Percentiles rank a stretch among this genome's conserved stretches.
Conservation (phyloP, 352 stramenopile species). For the Pythium oligandrum region DNA sequence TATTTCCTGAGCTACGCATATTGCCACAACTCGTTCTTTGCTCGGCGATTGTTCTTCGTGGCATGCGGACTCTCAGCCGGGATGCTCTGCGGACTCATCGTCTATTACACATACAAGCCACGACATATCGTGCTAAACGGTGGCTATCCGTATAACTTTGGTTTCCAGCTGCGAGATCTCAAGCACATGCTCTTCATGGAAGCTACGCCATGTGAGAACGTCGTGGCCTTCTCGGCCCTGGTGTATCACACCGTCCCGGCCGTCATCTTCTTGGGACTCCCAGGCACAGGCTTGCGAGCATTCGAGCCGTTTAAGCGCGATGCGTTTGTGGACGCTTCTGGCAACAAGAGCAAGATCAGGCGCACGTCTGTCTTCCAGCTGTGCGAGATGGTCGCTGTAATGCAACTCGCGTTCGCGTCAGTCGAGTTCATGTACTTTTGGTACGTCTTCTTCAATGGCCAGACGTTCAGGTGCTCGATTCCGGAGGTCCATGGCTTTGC, state of each 20-base stretch:
- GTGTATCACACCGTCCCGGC: constrained; percentile 61
- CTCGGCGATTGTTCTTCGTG: constrained; percentile 44
- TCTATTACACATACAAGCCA: constrained; percentile 75
- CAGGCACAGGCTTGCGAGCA: constrained; percentile 41
- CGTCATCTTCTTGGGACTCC: constrained; percentile 55
- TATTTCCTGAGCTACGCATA: constrained; percentile 56
- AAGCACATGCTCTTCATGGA: constrained; percentile 62
- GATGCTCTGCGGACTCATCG: constrained; percentile 36
- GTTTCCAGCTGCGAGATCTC: constrained; percentile 48
- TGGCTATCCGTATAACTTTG: constrained; percentile 18
- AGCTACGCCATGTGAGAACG: constrained; percentile 64
- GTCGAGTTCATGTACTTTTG: constrained; percentile 65
- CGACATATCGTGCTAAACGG: constrained; percentile 38
- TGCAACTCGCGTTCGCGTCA: constrained; percentile 48
- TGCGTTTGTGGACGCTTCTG: constrained; percentile 24
- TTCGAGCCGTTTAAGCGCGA: constrained; percentile 78
- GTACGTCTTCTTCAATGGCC: constrained; percentile 82
- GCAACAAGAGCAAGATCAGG: constrained; percentile 69
- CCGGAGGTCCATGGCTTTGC: constrained; percentile 52
- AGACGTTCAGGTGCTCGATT: constrained; percentile 48
- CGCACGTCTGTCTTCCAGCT: constrained; percentile 64
- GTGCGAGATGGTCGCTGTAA: constrained; percentile 56
- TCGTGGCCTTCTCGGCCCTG: constrained; percentile 71
- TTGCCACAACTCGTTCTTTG: constrained; percentile 79
- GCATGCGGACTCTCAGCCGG: constrained; percentile 33